Evolutionary conservation across 441 rosid species (phyloP).

Genomic region (Melastoma candidum): DNA sequence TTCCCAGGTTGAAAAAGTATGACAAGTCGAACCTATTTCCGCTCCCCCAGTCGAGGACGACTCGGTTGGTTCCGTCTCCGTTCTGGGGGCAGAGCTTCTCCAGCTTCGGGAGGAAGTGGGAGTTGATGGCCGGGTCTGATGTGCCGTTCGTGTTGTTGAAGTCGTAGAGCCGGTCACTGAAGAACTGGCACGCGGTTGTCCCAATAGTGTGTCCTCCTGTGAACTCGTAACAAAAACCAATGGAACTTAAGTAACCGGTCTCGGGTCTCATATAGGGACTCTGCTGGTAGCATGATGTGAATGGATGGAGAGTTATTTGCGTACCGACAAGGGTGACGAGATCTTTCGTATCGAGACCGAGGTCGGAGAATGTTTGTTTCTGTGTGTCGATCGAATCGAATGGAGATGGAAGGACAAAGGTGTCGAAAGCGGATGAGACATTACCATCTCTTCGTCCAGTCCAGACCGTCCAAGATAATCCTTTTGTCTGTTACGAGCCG

Average conservation of each 20-base stretch:
- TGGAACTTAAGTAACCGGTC: background rate
- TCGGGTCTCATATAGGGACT: too few relatives aligned
- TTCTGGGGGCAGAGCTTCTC: slow-evolving; percentile 44
- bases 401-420: slow-evolving; percentile 43
- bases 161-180: slow-evolving; percentile 43
- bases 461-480: slow-evolving; percentile 49
- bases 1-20: slow-evolving; percentile 42
- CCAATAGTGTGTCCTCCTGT: slow-evolving; percentile 72
- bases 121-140: slow-evolving; percentile 55
- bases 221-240: background rate
- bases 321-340: slow-evolving; percentile 68
- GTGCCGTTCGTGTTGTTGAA: slow-evolving; percentile 32
- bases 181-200: slow-evolving; percentile 50
- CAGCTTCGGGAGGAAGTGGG: slow-evolving; percentile 34
- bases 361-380: slow-evolving; percentile 34
- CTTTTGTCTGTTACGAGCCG: slow-evolving; percentile 29
- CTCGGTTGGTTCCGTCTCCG: slow-evolving; percentile 29
- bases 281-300: too few relatives aligned
- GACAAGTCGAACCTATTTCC: slow-evolving; percentile 44
- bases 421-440: slow-evolving; percentile 46
- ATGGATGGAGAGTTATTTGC: background rate
- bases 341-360: slow-evolving; percentile 46
- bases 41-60: slow-evolving; percentile 53
- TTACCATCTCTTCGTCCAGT: slow-evolving; percentile 73
- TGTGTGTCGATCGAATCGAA: slow-evolving; percentile 44